Percentiles rank a stretch among this genome's conserved stretches.
Conservation (phyloP, 495 filamentous ascomycete species). For the Achaetomiella virescens region DNA sequence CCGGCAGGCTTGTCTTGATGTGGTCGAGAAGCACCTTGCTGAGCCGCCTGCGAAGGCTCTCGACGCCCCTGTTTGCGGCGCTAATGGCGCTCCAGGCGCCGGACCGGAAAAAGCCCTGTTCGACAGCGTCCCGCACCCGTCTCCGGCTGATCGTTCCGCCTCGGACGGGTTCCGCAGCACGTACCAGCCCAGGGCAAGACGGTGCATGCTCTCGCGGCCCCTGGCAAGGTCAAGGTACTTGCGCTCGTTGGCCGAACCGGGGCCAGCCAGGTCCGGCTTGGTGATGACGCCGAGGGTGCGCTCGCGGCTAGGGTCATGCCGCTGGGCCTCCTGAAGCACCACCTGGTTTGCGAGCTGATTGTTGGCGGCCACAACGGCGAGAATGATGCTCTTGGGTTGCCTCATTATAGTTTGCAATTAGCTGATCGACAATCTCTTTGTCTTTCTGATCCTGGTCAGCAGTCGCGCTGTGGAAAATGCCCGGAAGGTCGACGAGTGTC, state of each 20-base stretch:
- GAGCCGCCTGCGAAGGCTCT: slow-evolving; percentile 28
- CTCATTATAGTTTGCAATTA: slow-evolving; percentile 56
- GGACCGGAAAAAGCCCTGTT: slow-evolving; percentile 36
- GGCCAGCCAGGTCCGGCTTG: slow-evolving; percentile 18
- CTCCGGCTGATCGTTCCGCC: slow-evolving; percentile 26
- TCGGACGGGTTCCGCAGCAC: slow-evolving; percentile 56
- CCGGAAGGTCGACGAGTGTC: slow-evolving; percentile 61
- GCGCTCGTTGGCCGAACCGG: slow-evolving; percentile 2
- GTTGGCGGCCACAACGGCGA: slow-evolving; percentile 51
- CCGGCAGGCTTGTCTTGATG: slow-evolving; percentile 25
- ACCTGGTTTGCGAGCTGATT: slow-evolving; percentile 45
- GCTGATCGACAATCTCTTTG: slow-evolving; percentile 41
- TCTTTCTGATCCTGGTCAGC: slow-evolving; percentile 37
- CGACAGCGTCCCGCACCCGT: slow-evolving; percentile 33
- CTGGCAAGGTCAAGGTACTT: slow-evolving; percentile 14
- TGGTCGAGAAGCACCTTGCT: slow-evolving; percentile 26
- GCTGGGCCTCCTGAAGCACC: slow-evolving; percentile 37
- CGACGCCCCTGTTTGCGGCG: slow-evolving; percentile 23
- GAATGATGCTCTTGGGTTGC: slow-evolving; percentile 49
- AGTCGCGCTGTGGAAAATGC: slow-evolving; percentile 46
- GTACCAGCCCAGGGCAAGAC: slow-evolving; percentile 50
- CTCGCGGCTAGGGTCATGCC: slow-evolving; percentile 38
- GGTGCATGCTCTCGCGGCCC: slow-evolving; percentile 13
- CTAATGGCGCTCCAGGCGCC: slow-evolving; percentile 34
- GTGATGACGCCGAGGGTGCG: slow-evolving; percentile 55